Base-by-base conservation (phyloP, 1,139 yeast species). In the Geotrichum candidum region DNA sequence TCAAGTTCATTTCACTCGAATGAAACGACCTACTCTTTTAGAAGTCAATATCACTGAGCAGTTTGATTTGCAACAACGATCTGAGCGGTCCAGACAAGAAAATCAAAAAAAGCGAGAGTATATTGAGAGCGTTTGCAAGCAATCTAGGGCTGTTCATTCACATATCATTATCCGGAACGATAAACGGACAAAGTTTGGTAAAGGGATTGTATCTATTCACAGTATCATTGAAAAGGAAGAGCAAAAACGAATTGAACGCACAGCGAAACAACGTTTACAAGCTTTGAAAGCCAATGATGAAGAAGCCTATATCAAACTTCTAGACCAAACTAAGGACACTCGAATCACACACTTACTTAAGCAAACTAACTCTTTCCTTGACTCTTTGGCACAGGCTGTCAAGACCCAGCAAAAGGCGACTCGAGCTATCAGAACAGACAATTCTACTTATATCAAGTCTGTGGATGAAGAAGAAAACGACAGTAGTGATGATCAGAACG, bases 261-360 rank as follows among this genome's bases (percentile, higher is more conserved):
- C 91, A 52, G 98, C 99, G 53, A 92, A 90, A 74, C 97, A 91
- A 75, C 96, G 99, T 86, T 84, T 94, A 74, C 97, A 90, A 74
- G 99, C 98, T n/a, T 85, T 94, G 80, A 89, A 90, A 74, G 89
- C 96, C 48, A 94, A 94, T 76, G 99, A 94, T 78, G 99, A 94
- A 75, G 99, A 94, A 74, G 98, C 99, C 0, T 94, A 94, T 76
- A 82, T 94, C 77, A 94, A 92, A 74, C 82, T 94, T 70, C 84
- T 94, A 71, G 98, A 94, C 73, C 97, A 94, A 76, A 92, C 99
- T 22, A 94, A 94, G 76, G 99, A 94, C 77, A 92, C 96, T 33
- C 89, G 99, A 82, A 91, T 94, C 71, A 94, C 99, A 1, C 99
- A 94, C 75, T 81, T 94, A 74, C 84, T 94, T 72, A 86, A 82